Conservation (phyloP, 2,329 filamentous ascomycete genomes). For the Aspergillus glaucus region DNA sequence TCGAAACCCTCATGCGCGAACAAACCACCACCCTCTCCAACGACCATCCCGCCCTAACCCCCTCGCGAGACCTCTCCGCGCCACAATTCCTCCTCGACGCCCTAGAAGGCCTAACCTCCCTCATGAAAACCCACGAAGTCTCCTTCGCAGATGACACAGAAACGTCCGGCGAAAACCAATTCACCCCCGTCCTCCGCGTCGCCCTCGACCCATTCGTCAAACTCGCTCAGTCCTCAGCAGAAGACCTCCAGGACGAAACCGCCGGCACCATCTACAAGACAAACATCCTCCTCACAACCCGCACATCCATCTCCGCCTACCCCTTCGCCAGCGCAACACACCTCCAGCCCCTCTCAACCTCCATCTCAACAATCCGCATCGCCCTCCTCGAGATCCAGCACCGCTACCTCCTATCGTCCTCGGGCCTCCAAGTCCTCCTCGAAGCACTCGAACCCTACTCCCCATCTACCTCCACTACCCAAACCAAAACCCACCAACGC, state of each 20-base stretch:
- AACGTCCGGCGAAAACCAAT: constrained; percentile 58
- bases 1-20: constrained; percentile 73
- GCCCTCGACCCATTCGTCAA: constrained; percentile 80
- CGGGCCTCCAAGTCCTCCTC: constrained; percentile 63
- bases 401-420: constrained; percentile 64
- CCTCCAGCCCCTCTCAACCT: constrained; percentile 52
- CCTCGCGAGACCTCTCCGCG: constrained; percentile 65
- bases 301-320: constrained; percentile 32
- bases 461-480: constrained; percentile 2
- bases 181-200: constrained; percentile 68
- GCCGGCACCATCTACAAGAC: constrained; percentile 45
- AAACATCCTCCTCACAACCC: constrained; percentile 41
- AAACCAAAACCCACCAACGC: constrained; percentile 9
- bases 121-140: constrained; percentile 82
- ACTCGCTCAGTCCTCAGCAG: constrained; percentile 51
- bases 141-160: constrained; percentile 53
- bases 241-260: constrained; percentile 30
- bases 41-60: constrained; percentile 64
- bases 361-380: constrained; percentile 40
- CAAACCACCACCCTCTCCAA: constrained; percentile 60
- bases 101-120: constrained; percentile 66
- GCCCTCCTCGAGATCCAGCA: constrained; percentile 63
- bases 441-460: constrained; percentile 46
- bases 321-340: constrained; percentile 58
- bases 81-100: constrained; percentile 77